Conservation (phyloP, 306 rosid genomes). For the Lotus japonicus region DNA sequence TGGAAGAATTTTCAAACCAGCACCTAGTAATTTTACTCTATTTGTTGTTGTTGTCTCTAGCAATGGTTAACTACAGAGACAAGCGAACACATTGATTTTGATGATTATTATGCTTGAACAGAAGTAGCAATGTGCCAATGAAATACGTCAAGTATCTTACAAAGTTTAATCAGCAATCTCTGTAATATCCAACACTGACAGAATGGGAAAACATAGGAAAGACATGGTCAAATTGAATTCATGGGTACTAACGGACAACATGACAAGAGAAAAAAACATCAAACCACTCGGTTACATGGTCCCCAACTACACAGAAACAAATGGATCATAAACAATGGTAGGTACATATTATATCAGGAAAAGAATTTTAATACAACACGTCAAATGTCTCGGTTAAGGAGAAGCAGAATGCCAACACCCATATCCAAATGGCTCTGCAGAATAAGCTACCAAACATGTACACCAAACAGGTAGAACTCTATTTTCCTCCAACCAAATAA, state of each 20-base stretch:
- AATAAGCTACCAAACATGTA: constrained; percentile 11
- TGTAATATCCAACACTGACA: neutral
- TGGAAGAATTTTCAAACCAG: too few relatives aligned
- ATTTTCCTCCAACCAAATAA: constrained; percentile 17
- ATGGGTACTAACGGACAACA: neutral
- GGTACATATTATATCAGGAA: neutral
- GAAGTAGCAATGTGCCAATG: neutral
- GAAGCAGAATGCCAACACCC: constrained; percentile 22
- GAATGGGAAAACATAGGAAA: constrained; percentile 5
- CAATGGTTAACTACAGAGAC: neutral
- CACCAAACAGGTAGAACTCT: constrained; percentile 1
- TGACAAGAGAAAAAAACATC: neutral
- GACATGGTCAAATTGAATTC: neutral
- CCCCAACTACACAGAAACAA: neutral
- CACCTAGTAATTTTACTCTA: too few relatives aligned
- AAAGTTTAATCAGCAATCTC: neutral
- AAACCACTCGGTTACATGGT: constrained; percentile 5
- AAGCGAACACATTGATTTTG: neutral
- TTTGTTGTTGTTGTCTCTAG: too few relatives aligned
- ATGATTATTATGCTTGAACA: neutral
- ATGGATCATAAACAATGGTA: too few relatives aligned
- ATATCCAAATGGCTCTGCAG: neutral
- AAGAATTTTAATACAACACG: constrained; percentile 32
- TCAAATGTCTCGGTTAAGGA: neutral
- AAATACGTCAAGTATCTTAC: neutral